Evolutionary conservation across 768 basidiomycete species (phyloP), one percentile per base, ranked within the genome.

Genomic region (Leccinum subgranulosum): DNA sequence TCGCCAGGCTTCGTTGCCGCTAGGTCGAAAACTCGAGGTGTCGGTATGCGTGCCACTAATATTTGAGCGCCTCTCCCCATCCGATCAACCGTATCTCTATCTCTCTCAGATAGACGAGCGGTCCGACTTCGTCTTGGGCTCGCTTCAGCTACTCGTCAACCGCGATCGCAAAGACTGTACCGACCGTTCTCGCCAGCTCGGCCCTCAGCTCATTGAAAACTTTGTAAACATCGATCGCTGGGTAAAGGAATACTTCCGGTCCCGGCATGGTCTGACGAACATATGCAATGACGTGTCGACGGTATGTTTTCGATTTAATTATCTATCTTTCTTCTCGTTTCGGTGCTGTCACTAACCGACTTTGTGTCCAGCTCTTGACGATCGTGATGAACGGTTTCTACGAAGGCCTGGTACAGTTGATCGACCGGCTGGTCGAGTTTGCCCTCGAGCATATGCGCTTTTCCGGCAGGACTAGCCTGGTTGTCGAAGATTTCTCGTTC

Each of bases 351-450:
- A 28, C 29, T 27, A 4, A 11, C 41, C 41, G 15, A 33, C 6
- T 49, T 57, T 28, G 53, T 19, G 27, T 21, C 23, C 34, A 73
- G 71, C 39, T 71, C 12, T 51, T 71, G 51, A 66, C 69, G 25
- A 64, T 73, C 27, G 64, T 73, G 10, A 58, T 69, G 25, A 71
- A 71, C 25, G 64, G 59, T 43, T 71, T 73, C 36, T 73, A 73
- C 23, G 67, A 71, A 56, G 70, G 61, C 15, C 67, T 67, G 15
- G 61, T 66, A 3, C 64, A 73, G 14, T 51, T 71, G 46, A 62
- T 71, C 31, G 70, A 71, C 58, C 53, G 63, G 10, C 23, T 73
- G 1, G 66, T 67, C 31, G 53, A 59, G n/a, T 61, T 57, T 45
- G 71, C 70, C 6, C 52, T 72, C 7, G 51, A 55, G 15, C 54